phyloP scores from a whole-genome alignment of 345 rosid species.

The Sonneratia alba region DNA sequence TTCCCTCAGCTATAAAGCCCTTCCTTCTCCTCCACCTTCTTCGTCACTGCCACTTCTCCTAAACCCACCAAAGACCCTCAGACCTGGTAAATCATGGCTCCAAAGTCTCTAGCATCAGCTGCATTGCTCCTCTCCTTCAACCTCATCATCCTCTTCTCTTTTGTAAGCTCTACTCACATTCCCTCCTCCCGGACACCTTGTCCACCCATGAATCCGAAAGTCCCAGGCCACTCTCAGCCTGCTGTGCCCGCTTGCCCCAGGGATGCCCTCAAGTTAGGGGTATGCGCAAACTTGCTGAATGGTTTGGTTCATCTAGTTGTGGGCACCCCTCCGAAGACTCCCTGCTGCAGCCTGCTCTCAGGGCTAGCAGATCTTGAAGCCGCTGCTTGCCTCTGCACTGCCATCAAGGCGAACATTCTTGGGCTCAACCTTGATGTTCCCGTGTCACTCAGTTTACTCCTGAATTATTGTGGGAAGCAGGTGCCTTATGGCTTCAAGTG shows the following conservation, averaged over 20 bases:
- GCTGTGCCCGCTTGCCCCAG: slow-evolving; percentile 40
- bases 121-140: slow-evolving; percentile 41
- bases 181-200: slow-evolving; percentile 25
- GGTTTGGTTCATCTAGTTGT: slow-evolving; percentile 32
- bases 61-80: neutral
- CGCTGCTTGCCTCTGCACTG: slow-evolving; percentile 78
- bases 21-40: neutral
- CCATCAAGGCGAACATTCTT: slow-evolving; percentile 52
- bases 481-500: slow-evolving; percentile 63
- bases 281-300: slow-evolving; percentile 39
- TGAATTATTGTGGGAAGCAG: slow-evolving; percentile 55
- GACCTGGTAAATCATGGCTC: neutral
- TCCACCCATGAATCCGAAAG: slow-evolving; percentile 9
- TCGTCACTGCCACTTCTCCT: slow-evolving; percentile 3
- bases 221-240: slow-evolving; percentile 19
- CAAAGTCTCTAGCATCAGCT: slow-evolving; percentile 20
- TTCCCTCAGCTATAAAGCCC: neutral
- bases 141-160: slow-evolving; percentile 53
- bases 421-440: slow-evolving; percentile 51
- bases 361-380: slow-evolving; percentile 62
- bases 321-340: slow-evolving; percentile 48
- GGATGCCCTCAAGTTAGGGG: slow-evolving; percentile 63
- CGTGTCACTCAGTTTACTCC: slow-evolving; percentile 42
- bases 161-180: slow-evolving; percentile 40
- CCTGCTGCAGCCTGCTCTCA: slow-evolving; percentile 47